Base-by-base conservation (phyloP, 192 early-diverging fungal genomes). In the Coemansia sp. region DNA sequence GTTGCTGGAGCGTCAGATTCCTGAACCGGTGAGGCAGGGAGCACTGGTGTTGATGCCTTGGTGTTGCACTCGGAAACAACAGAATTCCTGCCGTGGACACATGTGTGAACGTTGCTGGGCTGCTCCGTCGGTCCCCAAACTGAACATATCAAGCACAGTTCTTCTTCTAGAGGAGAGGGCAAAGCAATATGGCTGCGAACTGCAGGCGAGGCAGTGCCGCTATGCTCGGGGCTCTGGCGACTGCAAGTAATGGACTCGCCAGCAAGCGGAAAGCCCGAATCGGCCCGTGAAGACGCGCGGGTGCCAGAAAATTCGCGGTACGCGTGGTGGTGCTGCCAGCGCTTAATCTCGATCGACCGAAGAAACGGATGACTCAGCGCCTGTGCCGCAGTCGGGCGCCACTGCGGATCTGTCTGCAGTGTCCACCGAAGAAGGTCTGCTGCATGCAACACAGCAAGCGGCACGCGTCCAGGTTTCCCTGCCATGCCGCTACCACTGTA, bases 311-410 rank as follows among this genome's bases (percentile, higher is more conserved):
- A 38, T 27, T n/a, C 48, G 14, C 32, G 51, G 22, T 28, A 14
- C 7, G 49, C 19, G 16, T 38, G 23, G 38, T 49, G 64, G 14
- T 55, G 65, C 25, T 38, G 55, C 50, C 60, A 47, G 4, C 56
- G 56, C 38, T 54, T 60, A 49, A 72, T 54, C 26, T 61, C 64
- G 18, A 67, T 24, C 1, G 65, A 64, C 18, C 48, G 60, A 54
- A 92, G 56, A 23, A 89, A 86, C 44, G 88, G 86, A 44, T 88
- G 86, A 19, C 53, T 58, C 18, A 90, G 73, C 19, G 85, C 76
- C 53, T 85, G 74, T 7, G 62, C 67, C 0, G 88, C 85, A 3
- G 85, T 84, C 27, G 84, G 84, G 22, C 88, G 85, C 10, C 76
- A 68, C 19, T 62, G 72, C 0, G 84, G 81, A 44, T 88, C 73